A percentile compares a stretch with the other conserved stretches of the same genome.
Evolutionary conservation across 2,329 filamentous ascomycete species (phyloP).

Genomic region (Microdochium nivale): DNA sequence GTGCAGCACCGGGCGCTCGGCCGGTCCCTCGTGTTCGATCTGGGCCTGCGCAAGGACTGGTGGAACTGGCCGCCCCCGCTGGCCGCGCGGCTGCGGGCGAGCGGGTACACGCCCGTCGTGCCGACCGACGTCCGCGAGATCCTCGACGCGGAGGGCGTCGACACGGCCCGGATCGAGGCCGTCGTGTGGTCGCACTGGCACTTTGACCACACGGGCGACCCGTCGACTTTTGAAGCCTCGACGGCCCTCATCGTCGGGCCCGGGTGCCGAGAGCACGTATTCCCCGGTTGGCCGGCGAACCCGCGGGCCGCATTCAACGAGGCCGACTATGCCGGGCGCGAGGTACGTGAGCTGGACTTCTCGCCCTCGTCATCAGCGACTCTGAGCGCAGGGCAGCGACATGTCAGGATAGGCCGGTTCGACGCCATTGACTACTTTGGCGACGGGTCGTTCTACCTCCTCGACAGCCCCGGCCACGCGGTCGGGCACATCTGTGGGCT

Average conservation of each 20-base stretch:
- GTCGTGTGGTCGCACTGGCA: slow-evolving; percentile 36
- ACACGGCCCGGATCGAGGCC: slow-evolving; percentile 7
- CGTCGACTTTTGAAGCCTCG: slow-evolving; percentile 30
- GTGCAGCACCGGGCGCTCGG: slow-evolving; percentile 12
- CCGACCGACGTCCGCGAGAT: slow-evolving; percentile 13
- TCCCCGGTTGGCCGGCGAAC: slow-evolving; percentile 11
- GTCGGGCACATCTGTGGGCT: slow-evolving; percentile 26
- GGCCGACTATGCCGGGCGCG: slow-evolving; percentile 12
- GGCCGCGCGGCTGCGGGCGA: slow-evolving; percentile 1
- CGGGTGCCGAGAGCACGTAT: slow-evolving; percentile 15
- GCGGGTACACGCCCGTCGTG: slow-evolving; percentile 3
- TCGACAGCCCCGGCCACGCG: slow-evolving; percentile 24
- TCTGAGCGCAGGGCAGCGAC: slow-evolving; percentile 6
- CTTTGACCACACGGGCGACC: slow-evolving; percentile 40
- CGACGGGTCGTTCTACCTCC: slow-evolving; percentile 24
- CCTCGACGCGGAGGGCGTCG: slow-evolving; percentile 10
- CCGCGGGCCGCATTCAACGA: slow-evolving; percentile 11
- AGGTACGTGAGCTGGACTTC: slow-evolving; percentile 16
- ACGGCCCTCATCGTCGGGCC: slow-evolving; percentile 30
- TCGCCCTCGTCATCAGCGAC: too few species aligned
- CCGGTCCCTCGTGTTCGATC: slow-evolving; percentile 9
- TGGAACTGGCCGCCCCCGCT: slow-evolving; percentile 3
- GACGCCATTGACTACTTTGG: slow-evolving; percentile 24
- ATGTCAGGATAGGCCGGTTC: slow-evolving; percentile 10
- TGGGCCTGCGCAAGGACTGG: slow-evolving; percentile 7